These are phyloP conservation scores for Clausena lansium DNA, from an alignment of 345 rosid genomes.

Conservation along the genomic window DNA sequence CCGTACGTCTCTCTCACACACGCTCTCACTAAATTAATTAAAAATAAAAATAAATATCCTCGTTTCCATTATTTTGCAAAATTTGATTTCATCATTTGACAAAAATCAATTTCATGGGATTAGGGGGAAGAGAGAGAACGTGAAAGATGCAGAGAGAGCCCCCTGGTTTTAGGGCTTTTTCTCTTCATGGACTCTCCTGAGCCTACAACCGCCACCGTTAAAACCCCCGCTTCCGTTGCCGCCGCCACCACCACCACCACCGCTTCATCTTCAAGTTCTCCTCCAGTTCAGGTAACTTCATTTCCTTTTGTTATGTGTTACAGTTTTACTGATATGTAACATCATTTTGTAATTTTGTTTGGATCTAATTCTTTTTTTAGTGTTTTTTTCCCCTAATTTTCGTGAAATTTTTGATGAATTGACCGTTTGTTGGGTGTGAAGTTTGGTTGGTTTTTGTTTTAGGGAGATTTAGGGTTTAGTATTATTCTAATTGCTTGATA, in stretches of 20 bases:
- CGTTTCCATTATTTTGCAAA: background rate
- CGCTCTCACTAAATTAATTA: background rate
- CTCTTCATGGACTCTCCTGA: slow-evolving; percentile 34
- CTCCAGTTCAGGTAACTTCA: slow-evolving; percentile 41
- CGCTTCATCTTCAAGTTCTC: slow-evolving; percentile 20
- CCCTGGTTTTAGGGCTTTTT: slow-evolving; percentile 13
- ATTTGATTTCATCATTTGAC: too few relatives aligned
- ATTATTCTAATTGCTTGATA: background rate
- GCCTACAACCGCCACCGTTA: slow-evolving; percentile 5
- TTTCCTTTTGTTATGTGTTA: background rate
- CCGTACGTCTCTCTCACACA: background rate
- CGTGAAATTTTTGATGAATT: background rate
- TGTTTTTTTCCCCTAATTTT: too few relatives aligned
- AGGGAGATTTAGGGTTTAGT: background rate
- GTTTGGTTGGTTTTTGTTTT: background rate
- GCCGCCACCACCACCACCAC: background rate
- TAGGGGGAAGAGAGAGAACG: background rate
- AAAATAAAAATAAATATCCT: background rate
- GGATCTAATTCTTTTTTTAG: background rate
- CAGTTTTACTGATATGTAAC: background rate
- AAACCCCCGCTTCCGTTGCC: background rate
- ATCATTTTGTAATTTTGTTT: background rate
- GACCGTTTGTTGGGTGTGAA: background rate
- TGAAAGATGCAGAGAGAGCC: slow-evolving; percentile 26
- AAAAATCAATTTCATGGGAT: slow-evolving; percentile 9